These are phyloP conservation scores for Trichophyton rubrum DNA, from an alignment of 2,329 filamentous ascomycete species.

Conservation along the genomic window DNA sequence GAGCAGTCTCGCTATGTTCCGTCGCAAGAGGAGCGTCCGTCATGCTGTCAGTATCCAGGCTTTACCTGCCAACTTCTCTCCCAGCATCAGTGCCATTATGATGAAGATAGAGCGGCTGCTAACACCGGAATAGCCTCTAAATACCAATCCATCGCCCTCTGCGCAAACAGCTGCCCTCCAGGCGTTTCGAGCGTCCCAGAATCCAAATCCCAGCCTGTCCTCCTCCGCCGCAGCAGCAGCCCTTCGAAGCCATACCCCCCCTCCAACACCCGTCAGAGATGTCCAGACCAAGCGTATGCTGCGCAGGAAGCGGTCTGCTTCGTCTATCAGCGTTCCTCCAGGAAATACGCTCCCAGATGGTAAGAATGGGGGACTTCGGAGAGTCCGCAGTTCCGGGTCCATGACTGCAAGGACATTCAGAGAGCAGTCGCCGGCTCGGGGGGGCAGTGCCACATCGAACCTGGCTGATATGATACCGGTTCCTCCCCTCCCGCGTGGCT, in stretches of 20 bases:
- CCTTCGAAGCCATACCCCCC: slow-evolving; percentile 62
- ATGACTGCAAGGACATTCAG: slow-evolving; percentile 87
- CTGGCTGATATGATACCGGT: slow-evolving; percentile 51
- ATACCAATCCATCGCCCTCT: slow-evolving; percentile 53
- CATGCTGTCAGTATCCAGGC: slow-evolving; percentile 28
- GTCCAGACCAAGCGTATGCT: slow-evolving; percentile 78
- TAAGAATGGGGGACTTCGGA: slow-evolving; percentile 41
- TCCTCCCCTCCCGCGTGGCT: slow-evolving; percentile 53
- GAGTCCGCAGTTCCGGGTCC: slow-evolving; percentile 59
- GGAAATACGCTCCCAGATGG: slow-evolving; percentile 30
- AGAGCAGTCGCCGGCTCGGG: slow-evolving; percentile 50
- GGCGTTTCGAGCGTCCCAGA: slow-evolving; percentile 60
- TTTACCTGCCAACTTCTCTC: neutral
- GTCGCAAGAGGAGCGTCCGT: slow-evolving; percentile 31
- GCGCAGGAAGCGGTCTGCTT: slow-evolving; percentile 58
- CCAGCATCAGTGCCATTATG: too few species aligned
- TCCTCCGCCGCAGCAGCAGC: slow-evolving; percentile 80
- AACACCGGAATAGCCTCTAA: slow-evolving; percentile 45
- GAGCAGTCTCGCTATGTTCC: slow-evolving; percentile 24
- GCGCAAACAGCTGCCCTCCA: slow-evolving; percentile 70
- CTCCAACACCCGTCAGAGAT: slow-evolving; percentile 66
- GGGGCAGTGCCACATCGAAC: slow-evolving; percentile 34
- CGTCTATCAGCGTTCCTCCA: slow-evolving; percentile 48
- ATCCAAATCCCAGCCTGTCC: slow-evolving; percentile 50
- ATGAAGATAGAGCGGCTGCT: neutral